These are phyloP conservation scores for Ophiostoma perfectum DNA, from an alignment of 2,329 filamentous ascomycete species.

Conservation along the genomic window DNA sequence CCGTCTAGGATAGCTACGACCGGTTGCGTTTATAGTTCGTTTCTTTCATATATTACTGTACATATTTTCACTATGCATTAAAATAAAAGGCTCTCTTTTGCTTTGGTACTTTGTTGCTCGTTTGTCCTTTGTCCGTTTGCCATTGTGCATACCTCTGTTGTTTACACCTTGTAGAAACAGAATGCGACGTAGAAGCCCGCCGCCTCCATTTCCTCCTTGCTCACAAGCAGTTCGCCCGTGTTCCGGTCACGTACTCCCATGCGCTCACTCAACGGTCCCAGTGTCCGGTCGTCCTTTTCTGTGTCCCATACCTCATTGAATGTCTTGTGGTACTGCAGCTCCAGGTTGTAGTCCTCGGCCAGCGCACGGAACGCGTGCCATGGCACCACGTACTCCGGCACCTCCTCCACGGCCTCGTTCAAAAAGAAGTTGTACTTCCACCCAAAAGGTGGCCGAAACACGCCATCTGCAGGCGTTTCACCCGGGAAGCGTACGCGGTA, in stretches of 20 bases:
- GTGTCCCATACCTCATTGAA: conserved; percentile 89
- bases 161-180: conserved; percentile 88
- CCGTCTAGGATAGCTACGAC: conserved; percentile 39
- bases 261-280: conserved; percentile 84
- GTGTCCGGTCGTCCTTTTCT: conserved; percentile 75
- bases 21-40: too few species aligned
- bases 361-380: conserved; percentile 96
- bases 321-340: conserved; percentile 86
- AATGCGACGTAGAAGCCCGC: conserved; percentile 89
- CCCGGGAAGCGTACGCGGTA: conserved; percentile 87
- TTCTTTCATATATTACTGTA: too few species aligned
- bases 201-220: conserved; percentile 85
- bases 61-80: neutral
- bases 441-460: conserved; percentile 90
- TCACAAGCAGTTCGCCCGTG: conserved; percentile 63
- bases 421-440: conserved; percentile 99
- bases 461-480: conserved; percentile 73
- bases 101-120: too few species aligned
- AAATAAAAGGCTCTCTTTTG: neutral
- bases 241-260: conserved; percentile 82
- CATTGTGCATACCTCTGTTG: neutral
- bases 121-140: too few species aligned
- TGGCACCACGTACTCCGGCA: conserved; percentile 95
- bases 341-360: conserved; percentile 93
- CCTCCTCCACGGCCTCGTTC: conserved; percentile 90